A percentile compares a stretch with the other conserved stretches of the same genome.
Evolutionary conservation across 2,329 filamentous ascomycete genomes (phyloP).

Genomic region (Talaromyces marneffei): DNA sequence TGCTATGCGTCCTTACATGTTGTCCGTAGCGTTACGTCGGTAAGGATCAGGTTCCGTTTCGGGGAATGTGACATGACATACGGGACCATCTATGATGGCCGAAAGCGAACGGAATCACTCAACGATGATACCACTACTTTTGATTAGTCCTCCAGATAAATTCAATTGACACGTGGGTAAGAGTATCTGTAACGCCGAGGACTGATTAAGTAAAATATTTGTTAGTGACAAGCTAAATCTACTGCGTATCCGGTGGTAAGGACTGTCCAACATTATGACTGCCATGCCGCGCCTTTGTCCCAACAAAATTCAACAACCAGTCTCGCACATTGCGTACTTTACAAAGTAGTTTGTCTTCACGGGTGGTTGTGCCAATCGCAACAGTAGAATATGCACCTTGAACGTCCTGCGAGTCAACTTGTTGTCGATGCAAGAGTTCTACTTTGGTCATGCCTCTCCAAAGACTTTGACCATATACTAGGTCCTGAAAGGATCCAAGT

Average conservation of each 20-base stretch:
- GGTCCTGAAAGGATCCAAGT: slow-evolving; percentile 65
- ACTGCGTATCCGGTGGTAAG: slow-evolving; percentile 39
- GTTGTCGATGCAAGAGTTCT: slow-evolving; percentile 57
- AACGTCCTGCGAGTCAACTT: slow-evolving; percentile 47
- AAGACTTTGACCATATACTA: slow-evolving; percentile 80
- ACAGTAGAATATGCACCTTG: slow-evolving; percentile 54
- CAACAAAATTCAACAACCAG: slow-evolving; percentile 71
- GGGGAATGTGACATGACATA: slow-evolving; percentile 2
- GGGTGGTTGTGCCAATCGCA: slow-evolving; percentile 39
- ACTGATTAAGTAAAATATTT: not conserved
- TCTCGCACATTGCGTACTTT: slow-evolving; percentile 64
- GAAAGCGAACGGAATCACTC: not conserved
- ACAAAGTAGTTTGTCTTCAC: slow-evolving; percentile 47
- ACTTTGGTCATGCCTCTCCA: slow-evolving; percentile 64
- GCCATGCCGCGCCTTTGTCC: slow-evolving; percentile 28
- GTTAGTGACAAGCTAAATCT: not conserved
- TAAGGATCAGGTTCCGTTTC: slow-evolving; percentile 1
- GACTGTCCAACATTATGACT: slow-evolving; percentile 17
- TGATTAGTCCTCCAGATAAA: not conserved
- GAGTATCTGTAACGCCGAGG: not conserved
- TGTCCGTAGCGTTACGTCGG: not conserved
- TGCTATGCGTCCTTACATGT: not conserved
- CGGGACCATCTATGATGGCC: not conserved
- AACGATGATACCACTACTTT: not conserved
- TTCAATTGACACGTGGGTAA: not conserved